phyloP scores from a whole-genome alignment of 768 basidiomycete species.

The Hemileccinum rubropunctum region DNA sequence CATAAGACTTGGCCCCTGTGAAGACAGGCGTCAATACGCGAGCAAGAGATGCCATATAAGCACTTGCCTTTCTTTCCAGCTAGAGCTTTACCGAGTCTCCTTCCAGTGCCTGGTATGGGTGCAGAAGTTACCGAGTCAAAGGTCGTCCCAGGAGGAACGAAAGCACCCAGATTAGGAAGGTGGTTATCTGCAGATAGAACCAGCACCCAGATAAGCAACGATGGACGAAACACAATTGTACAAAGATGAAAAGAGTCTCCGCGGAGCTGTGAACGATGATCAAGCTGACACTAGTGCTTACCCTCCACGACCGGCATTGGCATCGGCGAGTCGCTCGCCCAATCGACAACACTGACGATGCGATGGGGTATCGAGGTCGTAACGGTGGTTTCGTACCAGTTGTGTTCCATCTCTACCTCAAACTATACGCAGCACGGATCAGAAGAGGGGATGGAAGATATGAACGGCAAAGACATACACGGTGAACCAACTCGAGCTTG shows the following conservation, averaged over 20 bases:
- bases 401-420: conserved; percentile 91
- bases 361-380: conserved; percentile 70
- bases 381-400: conserved; percentile 93
- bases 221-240: background rate
- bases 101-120: background rate
- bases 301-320: conserved; percentile 18
- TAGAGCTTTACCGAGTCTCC: conserved; percentile 14
- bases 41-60: background rate
- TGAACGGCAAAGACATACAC: conserved; percentile 12
- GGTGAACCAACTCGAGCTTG: conserved; percentile 67
- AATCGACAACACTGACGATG: conserved; percentile 89
- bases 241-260: no score
- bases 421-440: conserved; percentile 44
- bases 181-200: conserved; percentile 14
- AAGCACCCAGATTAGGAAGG: conserved; percentile 27
- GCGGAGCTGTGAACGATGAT: no score
- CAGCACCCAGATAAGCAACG: background rate
- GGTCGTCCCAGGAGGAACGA: conserved; percentile 19
- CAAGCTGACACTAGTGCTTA: conserved; percentile 10
- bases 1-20: conserved; percentile 8
- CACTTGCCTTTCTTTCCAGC: conserved; percentile 14
- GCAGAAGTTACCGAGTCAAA: conserved; percentile 15
- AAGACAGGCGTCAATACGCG: background rate
- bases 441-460: background rate
- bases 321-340: conserved; percentile 79